A percentile compares a stretch with the other conserved stretches of the same genome.
Conservation (phyloP, 345 rosid genomes). For the Rhizophora apiculata region DNA sequence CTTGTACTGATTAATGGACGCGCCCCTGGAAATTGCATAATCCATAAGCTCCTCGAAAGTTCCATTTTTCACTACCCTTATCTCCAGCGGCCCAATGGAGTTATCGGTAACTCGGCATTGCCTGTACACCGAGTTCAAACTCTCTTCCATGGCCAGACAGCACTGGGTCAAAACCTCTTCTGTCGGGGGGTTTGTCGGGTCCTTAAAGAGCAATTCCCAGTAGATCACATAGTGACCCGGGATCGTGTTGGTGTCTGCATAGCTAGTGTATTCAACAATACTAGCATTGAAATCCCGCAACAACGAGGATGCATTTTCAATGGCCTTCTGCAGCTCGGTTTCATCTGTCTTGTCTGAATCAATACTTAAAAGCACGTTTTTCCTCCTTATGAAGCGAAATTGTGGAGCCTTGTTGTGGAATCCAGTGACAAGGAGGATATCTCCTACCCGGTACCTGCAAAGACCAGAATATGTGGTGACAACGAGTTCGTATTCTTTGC, state of each 20-base stretch:
- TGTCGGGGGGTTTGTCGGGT: conserved; percentile 41
- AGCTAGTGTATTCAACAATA: conserved; percentile 92
- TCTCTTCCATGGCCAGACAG: conserved; percentile 85
- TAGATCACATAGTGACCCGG: conserved; percentile 94
- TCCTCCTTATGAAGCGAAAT: conserved; percentile 79
- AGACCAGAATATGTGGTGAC: conserved; percentile 87
- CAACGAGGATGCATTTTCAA: conserved; percentile 60
- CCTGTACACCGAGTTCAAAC: conserved; percentile 83
- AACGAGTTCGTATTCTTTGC: conserved; percentile 86
- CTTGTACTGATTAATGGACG: conserved; percentile 94
- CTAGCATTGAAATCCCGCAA: conserved; percentile 52
- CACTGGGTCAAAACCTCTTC: conserved; percentile 49
- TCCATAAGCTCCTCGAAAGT: conserved; percentile 98
- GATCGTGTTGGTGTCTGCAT: conserved; percentile 65
- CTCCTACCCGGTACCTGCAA: conserved; percentile 86
- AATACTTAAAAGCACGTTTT: conserved; percentile 81
- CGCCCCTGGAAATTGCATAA: conserved; percentile 89
- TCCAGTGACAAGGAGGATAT: conserved; percentile 84
- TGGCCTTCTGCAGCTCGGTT: conserved; percentile 74
- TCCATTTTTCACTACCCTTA: conserved; percentile 75
- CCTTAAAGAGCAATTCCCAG: conserved; percentile 71
- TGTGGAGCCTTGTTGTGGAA: conserved; percentile 92
- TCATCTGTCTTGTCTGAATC: conserved; percentile 95
- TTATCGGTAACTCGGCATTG: conserved; percentile 78
- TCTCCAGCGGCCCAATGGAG: conserved; percentile 83